Evolutionary conservation across 345 rosid genomes (phyloP).

Genomic region (Euclidium syriacum): DNA sequence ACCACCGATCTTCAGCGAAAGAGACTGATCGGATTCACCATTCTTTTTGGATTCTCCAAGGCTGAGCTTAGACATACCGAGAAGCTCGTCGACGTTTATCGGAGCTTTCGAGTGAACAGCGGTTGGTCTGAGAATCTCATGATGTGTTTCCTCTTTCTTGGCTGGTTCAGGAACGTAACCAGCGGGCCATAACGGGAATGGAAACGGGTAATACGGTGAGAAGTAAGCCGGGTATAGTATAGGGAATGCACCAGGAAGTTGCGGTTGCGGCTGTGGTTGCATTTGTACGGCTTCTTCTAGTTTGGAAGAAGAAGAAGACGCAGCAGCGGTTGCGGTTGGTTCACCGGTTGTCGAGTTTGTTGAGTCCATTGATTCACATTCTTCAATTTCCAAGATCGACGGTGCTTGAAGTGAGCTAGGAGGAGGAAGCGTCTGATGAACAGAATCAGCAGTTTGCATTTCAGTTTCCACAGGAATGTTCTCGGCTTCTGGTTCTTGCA

Average conservation of each 20-base stretch:
- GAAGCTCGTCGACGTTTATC: slow-evolving; percentile 81
- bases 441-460: slow-evolving; percentile 22
- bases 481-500: slow-evolving; percentile 50
- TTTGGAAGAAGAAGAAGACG: slow-evolving; percentile 13
- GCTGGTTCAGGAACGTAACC: slow-evolving; percentile 42
- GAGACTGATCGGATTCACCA: slow-evolving; percentile 51
- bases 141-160: slow-evolving; percentile 42
- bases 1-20: slow-evolving; percentile 62
- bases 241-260: slow-evolving; percentile 49
- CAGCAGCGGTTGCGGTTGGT: slow-evolving; percentile 26
- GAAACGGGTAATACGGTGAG: slow-evolving; percentile 66
- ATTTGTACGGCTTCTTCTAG: slow-evolving; percentile 16
- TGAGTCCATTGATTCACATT: slow-evolving; percentile 95
- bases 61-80: slow-evolving; percentile 88
- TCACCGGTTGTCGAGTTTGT: slow-evolving; percentile 73
- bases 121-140: slow-evolving; percentile 83
- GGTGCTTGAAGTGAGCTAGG: slow-evolving; percentile 45
- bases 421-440: slow-evolving; percentile 39
- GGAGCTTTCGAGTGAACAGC: slow-evolving; percentile 81
- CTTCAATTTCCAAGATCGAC: slow-evolving; percentile 54
- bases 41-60: slow-evolving; percentile 56
- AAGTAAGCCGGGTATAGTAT: slow-evolving; percentile 67
- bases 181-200: slow-evolving; percentile 72
- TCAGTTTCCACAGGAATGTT: slow-evolving; percentile 39
- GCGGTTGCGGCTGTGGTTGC: slow-evolving; percentile 36